These are phyloP conservation scores for Colletotrichum costaricense DNA, from an alignment of 2,329 filamentous ascomycete species.

Conservation along the genomic window DNA sequence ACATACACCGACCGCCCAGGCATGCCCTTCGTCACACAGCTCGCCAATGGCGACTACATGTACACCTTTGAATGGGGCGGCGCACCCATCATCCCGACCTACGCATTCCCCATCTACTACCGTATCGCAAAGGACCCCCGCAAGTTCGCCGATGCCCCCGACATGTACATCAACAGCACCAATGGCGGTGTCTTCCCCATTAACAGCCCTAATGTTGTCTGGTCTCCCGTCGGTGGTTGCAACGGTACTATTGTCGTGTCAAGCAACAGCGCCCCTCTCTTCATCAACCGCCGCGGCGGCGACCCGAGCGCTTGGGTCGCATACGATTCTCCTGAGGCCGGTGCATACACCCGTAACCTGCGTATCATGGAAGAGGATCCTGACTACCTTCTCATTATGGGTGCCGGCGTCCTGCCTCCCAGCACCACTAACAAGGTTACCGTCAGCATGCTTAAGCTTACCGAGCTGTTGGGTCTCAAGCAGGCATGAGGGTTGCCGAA, in stretches of 20 bases:
- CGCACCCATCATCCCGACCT: constrained; percentile 46
- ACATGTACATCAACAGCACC: constrained; percentile 46
- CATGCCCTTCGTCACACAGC: constrained; percentile 71
- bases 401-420: constrained; percentile 57
- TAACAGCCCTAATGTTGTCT: constrained; percentile 56
- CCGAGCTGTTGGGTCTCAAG: constrained; percentile 37
- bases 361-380: constrained; percentile 48
- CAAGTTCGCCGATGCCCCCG: constrained; percentile 47
- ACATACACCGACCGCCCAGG: constrained; percentile 73
- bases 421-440: constrained; percentile 57
- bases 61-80: constrained; percentile 73
- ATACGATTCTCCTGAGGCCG: constrained; percentile 47
- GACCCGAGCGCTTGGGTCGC: constrained; percentile 50
- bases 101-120: constrained; percentile 58
- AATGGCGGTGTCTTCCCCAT: constrained; percentile 47
- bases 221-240: constrained; percentile 54
- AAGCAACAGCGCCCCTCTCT: constrained; percentile 51
- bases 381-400: constrained; percentile 54
- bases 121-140: constrained; percentile 52
- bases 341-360: constrained; percentile 51
- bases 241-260: constrained; percentile 59
- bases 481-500: background rate
- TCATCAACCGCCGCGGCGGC: constrained; percentile 54
- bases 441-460: constrained; percentile 47
- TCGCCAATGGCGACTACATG: constrained; percentile 71